Percentiles rank a stretch among this genome's conserved stretches.
Conservation (phyloP, 169 alveolate species). For the Plasmodium adleri region DNA sequence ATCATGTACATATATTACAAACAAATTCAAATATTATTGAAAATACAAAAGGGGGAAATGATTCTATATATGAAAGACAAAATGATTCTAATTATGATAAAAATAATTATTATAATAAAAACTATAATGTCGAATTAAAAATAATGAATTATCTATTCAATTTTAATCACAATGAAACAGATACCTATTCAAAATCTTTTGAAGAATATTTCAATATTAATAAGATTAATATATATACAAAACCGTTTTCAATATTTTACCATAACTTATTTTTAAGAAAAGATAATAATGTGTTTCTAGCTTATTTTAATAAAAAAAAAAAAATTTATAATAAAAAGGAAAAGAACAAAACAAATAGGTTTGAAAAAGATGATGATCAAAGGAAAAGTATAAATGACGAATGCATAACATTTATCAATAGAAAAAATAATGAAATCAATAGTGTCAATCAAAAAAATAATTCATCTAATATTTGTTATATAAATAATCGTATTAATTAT, state of each 20-base stretch:
- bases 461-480: neutral
- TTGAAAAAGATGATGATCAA: neutral
- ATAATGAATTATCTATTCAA: slow-evolving; percentile 46
- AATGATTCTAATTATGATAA: neutral
- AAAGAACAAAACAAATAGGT: neutral
- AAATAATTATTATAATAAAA: neutral
- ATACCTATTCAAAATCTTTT: slow-evolving; percentile 60
- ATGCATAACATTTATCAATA: neutral
- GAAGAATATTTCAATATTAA: slow-evolving; percentile 70
- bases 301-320: neutral
- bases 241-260: slow-evolving; percentile 51
- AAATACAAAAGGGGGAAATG: neutral
- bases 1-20: neutral
- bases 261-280: slow-evolving; percentile 40
- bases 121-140: slow-evolving; percentile 5
- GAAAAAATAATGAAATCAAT: neutral
- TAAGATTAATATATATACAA: slow-evolving; percentile 45
- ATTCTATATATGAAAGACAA: neutral
- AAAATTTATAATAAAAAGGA: neutral
- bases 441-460: neutral
- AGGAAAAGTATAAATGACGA: neutral
- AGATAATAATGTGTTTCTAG: slow-evolving; percentile 37
- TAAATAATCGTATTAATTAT: neutral
- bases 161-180: slow-evolving; percentile 47
- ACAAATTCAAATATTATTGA: neutral